Evolutionary conservation across 176 grass and related monocot species (phyloP), one percentile per base, ranked within the genome.

Genomic region (Saccharum spontaneum): DNA sequence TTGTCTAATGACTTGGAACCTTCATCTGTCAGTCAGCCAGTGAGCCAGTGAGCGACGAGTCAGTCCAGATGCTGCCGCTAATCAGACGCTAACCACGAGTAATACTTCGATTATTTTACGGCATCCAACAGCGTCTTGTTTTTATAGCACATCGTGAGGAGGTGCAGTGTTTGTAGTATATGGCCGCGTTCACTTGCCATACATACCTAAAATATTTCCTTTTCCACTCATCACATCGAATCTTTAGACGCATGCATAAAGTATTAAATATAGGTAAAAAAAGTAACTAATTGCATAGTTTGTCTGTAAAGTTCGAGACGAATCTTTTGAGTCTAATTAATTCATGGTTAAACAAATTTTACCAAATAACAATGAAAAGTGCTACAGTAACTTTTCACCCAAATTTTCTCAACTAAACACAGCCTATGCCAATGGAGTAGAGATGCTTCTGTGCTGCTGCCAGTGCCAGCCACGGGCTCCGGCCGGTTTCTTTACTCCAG

Each of bases 1-100:
- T 91, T 84, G 76, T 88, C 81, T 85, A 85, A 84, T 67, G 63
- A 64, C 67, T 41, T 69, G 89, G 84, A 90, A 90, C 84, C 84
- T 90, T 90, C 89, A 33, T 78, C 45, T 83, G 81, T 83, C 54
- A 83, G 89, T 87, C 79, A 43, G 1, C 86, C 86, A 83, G 75
- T 28, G 33, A 39, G 80, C n/a, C n/a, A 61, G 59, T 62, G 7
- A 59, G 52, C 18, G 54, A 55, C 16, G 17, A 54, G 50, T n/a
- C 43, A 70, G 49, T 48, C 73, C 64, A 40, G 3, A n/a, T 14
- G 30, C 61, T 45, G 17, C 66, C 63, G 17, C 45, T 50, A 61
- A 78, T 61, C 52, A 65, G 57, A 62, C 60, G 28, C 71, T 81
- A 85, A 85, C 54, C 73, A 76, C 77, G 78, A 85, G 63, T 36